Evolutionary conservation across 257 asterid species (phyloP).

Genomic region (Salvia rosmarinus): DNA sequence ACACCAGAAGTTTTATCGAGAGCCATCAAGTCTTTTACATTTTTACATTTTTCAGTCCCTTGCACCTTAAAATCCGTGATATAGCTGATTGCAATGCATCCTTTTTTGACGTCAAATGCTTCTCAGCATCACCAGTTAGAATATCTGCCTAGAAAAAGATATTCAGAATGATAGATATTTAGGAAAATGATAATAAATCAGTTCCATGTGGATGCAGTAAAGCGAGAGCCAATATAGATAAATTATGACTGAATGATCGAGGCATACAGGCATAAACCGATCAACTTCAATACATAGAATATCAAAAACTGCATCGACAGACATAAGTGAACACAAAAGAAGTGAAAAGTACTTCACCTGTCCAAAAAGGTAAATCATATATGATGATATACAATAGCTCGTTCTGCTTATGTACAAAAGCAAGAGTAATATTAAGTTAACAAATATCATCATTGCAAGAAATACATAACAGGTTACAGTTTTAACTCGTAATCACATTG

Average conservation of each 20-base stretch:
- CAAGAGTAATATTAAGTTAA: background rate
- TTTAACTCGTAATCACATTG: conserved; percentile 7
- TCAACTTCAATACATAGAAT: background rate
- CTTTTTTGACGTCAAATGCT: conserved; percentile 59
- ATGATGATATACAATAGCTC: conserved; percentile 66
- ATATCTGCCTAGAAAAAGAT: conserved; percentile 53
- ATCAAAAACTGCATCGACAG: background rate
- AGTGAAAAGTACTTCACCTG: conserved; percentile 49
- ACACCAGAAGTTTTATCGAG: conserved; percentile 61
- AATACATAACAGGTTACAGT: background rate
- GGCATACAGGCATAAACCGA: background rate
- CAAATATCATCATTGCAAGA: conserved; percentile 13
- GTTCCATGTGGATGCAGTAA: conserved; percentile 18
- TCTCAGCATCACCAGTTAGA: conserved; percentile 85
- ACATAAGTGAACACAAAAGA: background rate
- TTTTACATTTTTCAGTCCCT: conserved; percentile 57
- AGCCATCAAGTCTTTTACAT: conserved; percentile 62
- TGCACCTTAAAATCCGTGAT: conserved; percentile 51
- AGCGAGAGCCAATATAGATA: background rate
- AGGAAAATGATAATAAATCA: conserved; percentile 16
- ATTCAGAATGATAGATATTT: background rate
- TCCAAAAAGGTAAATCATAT: conserved; percentile 88
- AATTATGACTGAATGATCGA: background rate
- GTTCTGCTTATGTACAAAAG: conserved; percentile 68
- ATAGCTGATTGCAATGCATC: conserved; percentile 65